phyloP scores from a whole-genome alignment of 768 basidiomycete genomes.

The Tricholoma matsutake region DNA sequence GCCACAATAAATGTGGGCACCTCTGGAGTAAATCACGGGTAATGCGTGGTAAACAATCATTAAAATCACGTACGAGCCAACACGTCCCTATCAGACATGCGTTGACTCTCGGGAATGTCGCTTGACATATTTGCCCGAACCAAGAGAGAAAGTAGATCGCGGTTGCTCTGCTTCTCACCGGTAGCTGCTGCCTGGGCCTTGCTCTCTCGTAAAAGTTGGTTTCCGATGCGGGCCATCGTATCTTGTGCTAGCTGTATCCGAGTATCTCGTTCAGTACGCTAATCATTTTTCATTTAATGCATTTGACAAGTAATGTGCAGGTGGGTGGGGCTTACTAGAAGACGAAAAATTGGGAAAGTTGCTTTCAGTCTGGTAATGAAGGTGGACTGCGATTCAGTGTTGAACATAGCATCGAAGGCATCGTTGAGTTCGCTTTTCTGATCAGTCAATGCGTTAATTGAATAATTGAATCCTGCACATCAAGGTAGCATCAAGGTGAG shows the following conservation, averaged over 20 bases:
- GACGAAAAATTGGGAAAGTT: slow-evolving; percentile 30
- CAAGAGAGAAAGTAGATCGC: slow-evolving; percentile 44
- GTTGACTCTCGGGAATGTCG: slow-evolving; percentile 25
- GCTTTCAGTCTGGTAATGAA: slow-evolving; percentile 20
- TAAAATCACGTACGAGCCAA: slow-evolving; percentile 10
- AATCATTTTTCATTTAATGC: background rate
- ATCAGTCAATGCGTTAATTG: slow-evolving; percentile 21
- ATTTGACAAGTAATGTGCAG: too few relatives aligned
- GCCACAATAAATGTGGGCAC: slow-evolving; percentile 48
- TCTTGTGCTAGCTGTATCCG: slow-evolving; percentile 20
- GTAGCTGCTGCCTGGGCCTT: slow-evolving; percentile 24
- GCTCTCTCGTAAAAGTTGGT: slow-evolving; percentile 37
- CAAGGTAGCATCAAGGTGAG: slow-evolving; percentile 22
- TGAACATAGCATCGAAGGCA: slow-evolving; percentile 45
- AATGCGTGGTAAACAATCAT: background rate
- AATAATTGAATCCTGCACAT: slow-evolving; percentile 26
- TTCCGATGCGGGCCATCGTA: slow-evolving; percentile 39
- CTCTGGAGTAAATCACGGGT: slow-evolving; percentile 26
- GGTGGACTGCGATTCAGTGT: slow-evolving; percentile 31
- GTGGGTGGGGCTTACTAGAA: slow-evolving; percentile 25
- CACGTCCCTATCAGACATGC: slow-evolving; percentile 18
- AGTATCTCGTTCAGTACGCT: slow-evolving; percentile 16
- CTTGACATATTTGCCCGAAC: slow-evolving; percentile 52
- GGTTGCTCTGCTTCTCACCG: slow-evolving; percentile 17
- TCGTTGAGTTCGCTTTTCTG: slow-evolving; percentile 42